Evolutionary conservation across 1,284 basidiomycete species (phyloP).

Genomic region (Phellopilus nigrolimitatus): DNA sequence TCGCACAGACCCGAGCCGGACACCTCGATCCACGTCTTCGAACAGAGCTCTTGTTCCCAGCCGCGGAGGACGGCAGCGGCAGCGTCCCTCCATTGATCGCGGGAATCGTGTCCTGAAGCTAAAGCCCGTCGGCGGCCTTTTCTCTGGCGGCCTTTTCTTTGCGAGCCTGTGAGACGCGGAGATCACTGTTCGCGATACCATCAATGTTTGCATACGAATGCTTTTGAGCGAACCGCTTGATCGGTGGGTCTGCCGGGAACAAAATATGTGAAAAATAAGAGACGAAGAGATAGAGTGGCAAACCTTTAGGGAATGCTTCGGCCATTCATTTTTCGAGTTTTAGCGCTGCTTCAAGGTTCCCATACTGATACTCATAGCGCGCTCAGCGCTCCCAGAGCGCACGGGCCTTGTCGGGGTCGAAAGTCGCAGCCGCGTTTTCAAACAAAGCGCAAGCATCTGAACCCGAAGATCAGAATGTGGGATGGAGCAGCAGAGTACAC

Average conservation of each 20-base stretch:
- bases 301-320: slow-evolving; percentile 84
- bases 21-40: slow-evolving; percentile 38
- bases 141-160: slow-evolving; percentile 25
- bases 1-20: slow-evolving; percentile 42
- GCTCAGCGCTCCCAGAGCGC: slow-evolving; percentile 96
- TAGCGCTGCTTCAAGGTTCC: slow-evolving; percentile 88
- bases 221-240: slow-evolving; percentile 88
- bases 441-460: slow-evolving; percentile 94
- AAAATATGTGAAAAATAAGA: background rate
- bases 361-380: no score
- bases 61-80: slow-evolving; percentile 21
- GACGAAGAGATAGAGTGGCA: slow-evolving; percentile 21
- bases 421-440: slow-evolving; percentile 79
- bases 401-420: slow-evolving; percentile 76
- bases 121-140: slow-evolving; percentile 31
- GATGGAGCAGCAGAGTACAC: slow-evolving; percentile 27
- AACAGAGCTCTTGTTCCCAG: slow-evolving; percentile 36
- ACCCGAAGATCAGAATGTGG: slow-evolving; percentile 13
- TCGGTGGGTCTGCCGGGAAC: slow-evolving; percentile 63
- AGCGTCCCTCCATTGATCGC: slow-evolving; percentile 15
- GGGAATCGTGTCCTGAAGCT: slow-evolving; percentile 47
- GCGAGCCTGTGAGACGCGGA: slow-evolving; percentile 53
- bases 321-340: slow-evolving; percentile 87
- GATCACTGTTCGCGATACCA: slow-evolving; percentile 83
- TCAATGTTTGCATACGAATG: slow-evolving; percentile 88